These are phyloP conservation scores for Colletotrichum plurivorum DNA, from an alignment of 2,329 filamentous ascomycete genomes.

Conservation along the genomic window DNA sequence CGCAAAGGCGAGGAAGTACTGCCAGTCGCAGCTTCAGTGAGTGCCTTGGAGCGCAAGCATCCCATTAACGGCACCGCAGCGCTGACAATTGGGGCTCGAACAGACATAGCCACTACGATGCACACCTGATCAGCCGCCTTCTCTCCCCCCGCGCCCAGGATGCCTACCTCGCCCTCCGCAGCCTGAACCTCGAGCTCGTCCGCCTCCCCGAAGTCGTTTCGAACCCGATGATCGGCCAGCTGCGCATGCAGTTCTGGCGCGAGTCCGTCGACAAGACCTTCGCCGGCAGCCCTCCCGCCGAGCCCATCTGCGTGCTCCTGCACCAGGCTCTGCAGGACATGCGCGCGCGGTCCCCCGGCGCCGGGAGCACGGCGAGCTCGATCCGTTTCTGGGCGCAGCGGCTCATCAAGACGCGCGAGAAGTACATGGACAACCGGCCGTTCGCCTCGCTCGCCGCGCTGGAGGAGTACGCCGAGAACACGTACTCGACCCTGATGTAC, in stretches of 20 bases:
- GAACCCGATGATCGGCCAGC: conserved; percentile 85
- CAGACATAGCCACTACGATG: conserved; percentile 90
- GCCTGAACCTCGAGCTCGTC: conserved; percentile 93
- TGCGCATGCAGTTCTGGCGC: conserved; percentile 96
- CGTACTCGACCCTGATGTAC: conserved; percentile 94
- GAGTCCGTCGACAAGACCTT: conserved; percentile 87
- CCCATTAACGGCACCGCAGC: not conserved
- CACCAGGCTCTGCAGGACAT: conserved; percentile 79
- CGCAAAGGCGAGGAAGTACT: conserved; percentile 67
- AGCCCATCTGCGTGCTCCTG: conserved; percentile 90
- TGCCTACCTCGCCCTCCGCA: conserved; percentile 90
- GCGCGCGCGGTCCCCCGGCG: conserved; percentile 52
- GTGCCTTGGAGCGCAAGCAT: conserved; percentile 24
- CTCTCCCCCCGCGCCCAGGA: conserved; percentile 81
- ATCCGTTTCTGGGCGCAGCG: conserved; percentile 82
- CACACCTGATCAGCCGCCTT: conserved; percentile 88
- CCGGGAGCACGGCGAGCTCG: conserved; percentile 57
- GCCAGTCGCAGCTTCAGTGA: conserved; percentile 66
- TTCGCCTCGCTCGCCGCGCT: conserved; percentile 81
- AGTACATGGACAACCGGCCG: conserved; percentile 86
- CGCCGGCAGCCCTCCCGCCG: conserved; percentile 83
- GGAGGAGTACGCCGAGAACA: conserved; percentile 93
- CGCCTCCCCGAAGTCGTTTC: conserved; percentile 91
- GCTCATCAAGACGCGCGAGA: conserved; percentile 85
- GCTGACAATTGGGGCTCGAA: not conserved